These are phyloP conservation scores for Choiromyces venosus DNA, from an alignment of 495 filamentous ascomycete species.

Conservation along the genomic window DNA sequence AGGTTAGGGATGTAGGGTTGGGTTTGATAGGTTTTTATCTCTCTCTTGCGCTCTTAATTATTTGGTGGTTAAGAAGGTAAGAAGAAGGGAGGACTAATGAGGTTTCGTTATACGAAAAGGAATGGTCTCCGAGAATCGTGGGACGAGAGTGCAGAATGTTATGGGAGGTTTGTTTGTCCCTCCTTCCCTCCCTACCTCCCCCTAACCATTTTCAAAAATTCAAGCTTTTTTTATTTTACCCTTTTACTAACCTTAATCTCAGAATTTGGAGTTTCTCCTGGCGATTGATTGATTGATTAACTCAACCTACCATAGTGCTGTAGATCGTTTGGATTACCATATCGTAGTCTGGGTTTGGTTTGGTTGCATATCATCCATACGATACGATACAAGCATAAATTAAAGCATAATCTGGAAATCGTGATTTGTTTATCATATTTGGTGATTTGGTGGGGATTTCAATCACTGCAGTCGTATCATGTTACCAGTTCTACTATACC, in stretches of 20 bases:
- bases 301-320: neutral
- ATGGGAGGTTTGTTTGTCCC: constrained; percentile 28
- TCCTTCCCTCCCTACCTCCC: neutral
- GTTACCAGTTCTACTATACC: too few species aligned
- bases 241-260: neutral
- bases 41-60: neutral
- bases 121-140: constrained; percentile 39
- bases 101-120: constrained; percentile 6
- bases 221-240: neutral
- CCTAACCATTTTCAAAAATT: neutral
- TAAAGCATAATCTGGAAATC: too few species aligned
- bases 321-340: neutral
- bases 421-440: too few species aligned
- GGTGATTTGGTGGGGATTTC: too few species aligned
- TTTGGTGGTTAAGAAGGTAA: too few species aligned
- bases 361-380: too few species aligned
- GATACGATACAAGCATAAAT: too few species aligned
- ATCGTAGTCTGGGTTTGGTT: neutral
- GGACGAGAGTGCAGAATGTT: constrained; percentile 30
- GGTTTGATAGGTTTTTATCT: constrained; percentile 33
- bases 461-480: too few species aligned
- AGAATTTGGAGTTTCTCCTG: constrained; percentile 33
- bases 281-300: constrained; percentile 21
- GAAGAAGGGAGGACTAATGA: neutral
- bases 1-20: constrained; percentile 40